Conservation (phyloP, 106 monocot species). For the Iris macrosiphon region DNA sequence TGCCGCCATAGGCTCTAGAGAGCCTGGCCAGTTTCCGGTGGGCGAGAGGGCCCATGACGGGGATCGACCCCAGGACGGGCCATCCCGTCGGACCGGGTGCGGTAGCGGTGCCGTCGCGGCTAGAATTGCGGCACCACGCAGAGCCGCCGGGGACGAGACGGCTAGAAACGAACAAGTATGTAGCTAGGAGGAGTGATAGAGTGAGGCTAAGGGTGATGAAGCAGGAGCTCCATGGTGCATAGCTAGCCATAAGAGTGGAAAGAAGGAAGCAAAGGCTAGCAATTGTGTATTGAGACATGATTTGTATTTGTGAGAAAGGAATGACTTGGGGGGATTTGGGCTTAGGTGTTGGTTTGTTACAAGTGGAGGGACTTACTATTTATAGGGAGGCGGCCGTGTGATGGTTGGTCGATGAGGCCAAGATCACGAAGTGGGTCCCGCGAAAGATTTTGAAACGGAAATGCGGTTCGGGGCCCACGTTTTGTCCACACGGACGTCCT, state of each 20-base stretch:
- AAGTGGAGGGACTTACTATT: neutral
- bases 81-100: constrained; percentile 42
- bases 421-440: too few species aligned
- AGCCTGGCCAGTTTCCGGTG: constrained; percentile 48
- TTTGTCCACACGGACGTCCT: too few species aligned
- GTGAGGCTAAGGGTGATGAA: constrained; percentile 13
- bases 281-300: constrained; percentile 4
- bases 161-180: too few species aligned
- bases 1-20: constrained; percentile 18
- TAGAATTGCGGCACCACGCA: constrained; percentile 23
- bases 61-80: constrained; percentile 49
- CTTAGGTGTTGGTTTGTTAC: neutral
- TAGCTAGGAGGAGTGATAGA: constrained; percentile 8
- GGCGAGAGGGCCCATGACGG: constrained; percentile 35
- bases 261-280: constrained; percentile 6
- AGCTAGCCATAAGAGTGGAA: constrained; percentile 14
- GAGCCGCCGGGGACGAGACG: constrained; percentile 34
- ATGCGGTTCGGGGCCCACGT: too few species aligned
- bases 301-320: neutral
- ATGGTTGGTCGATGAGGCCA: constrained; percentile 3
- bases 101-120: neutral
- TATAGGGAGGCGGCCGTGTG: constrained; percentile 7
- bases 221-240: neutral
- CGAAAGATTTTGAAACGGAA: too few species aligned
- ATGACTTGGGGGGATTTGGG: neutral